Base-by-base conservation (phyloP, 1,284 basidiomycete genomes). In the Entoloma clypeatum region DNA sequence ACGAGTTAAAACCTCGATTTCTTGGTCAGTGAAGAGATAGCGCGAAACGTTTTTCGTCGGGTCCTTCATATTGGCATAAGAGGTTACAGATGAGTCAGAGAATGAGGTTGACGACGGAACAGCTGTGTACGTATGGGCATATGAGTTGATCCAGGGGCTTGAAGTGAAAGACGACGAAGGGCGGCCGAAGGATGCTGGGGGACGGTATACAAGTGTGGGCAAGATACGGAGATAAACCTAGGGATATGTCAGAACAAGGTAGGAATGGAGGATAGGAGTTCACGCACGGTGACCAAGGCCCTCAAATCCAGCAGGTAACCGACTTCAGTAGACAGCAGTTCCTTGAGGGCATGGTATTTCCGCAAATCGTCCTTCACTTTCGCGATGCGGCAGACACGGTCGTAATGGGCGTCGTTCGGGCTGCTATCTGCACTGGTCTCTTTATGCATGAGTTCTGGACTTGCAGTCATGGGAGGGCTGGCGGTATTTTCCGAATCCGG, bases 261-360 rank as follows among this genome's bases (percentile, higher is more conserved):
- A n/a, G 24, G 18, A 36, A n/a, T 29, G 3, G 23, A 31, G 24
- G 17, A 40, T 27, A 33, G 37, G 23, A 60, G 41, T 43, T 43
- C 8, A 56, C 75, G 52, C 59, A 89, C 88, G 50, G 74, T 75
- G 32, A 92, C 83, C 29, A 96, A 72, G 9, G 75, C 75, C 43
- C 79, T 75, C 50, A 96, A 62, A 60, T 92, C 89, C 38, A 74
- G 63, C 9, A 92, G 72, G 58, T 95, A 96, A 5, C 79, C 78
- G 13, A 81, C 69, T 64, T 96, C 92, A 0, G 91, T 93, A 46
- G 79, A 74, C 23, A 94, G 71, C 23, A 96, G 69, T 63, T 96
- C 92, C 53, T 76, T 68, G 43, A 92, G 69, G 2, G 84, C 83
- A 51, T 90, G 79, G 47, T 74, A 80, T 41, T 72, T 72, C 43